These are phyloP conservation scores for Ophiostoma sp. DNA, from an alignment of 2,329 filamentous ascomycete genomes.

Conservation along the genomic window DNA sequence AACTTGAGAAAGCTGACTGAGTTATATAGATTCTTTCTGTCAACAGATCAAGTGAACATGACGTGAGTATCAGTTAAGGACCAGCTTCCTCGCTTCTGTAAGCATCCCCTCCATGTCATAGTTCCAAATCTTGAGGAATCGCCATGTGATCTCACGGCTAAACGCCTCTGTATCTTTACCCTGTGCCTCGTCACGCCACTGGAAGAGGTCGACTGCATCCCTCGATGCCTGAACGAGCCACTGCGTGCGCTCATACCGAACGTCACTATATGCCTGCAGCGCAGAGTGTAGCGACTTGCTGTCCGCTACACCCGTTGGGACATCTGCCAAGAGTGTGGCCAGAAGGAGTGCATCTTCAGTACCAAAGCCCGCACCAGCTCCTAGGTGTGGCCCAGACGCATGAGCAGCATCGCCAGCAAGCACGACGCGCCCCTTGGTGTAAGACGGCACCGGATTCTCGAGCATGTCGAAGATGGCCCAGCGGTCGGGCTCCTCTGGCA, in stretches of 20 bases:
- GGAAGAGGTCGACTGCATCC: constrained; percentile 37
- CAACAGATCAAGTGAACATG: no score
- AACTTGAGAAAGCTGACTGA: no score
- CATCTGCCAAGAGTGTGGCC: constrained; percentile 33
- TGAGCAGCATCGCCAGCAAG: constrained; percentile 54
- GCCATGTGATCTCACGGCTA: constrained; percentile 35
- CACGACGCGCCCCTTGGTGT: constrained; percentile 40
- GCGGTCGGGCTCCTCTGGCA: constrained; percentile 46
- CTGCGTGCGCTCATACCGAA: constrained; percentile 39
- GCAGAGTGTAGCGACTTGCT: constrained; percentile 29
- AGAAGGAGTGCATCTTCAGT: constrained; percentile 50
- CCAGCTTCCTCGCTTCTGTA: constrained; percentile 23
- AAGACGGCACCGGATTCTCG: constrained; percentile 43
- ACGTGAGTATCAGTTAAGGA: no score
- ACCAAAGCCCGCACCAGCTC: constrained; percentile 51
- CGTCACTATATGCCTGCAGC: constrained; percentile 36
- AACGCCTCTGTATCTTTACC: constrained; percentile 36
- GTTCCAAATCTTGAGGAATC: constrained; percentile 37
- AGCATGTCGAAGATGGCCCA: constrained; percentile 52
- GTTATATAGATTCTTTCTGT: no score
- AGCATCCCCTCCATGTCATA: constrained; percentile 36
- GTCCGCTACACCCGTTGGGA: not conserved
- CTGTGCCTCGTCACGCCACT: constrained; percentile 33
- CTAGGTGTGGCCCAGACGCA: constrained; percentile 49
- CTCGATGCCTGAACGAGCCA: constrained; percentile 40